Evolutionary conservation across 2,329 filamentous ascomycete species (phyloP).

Genomic region (Verticillium isaacii): DNA sequence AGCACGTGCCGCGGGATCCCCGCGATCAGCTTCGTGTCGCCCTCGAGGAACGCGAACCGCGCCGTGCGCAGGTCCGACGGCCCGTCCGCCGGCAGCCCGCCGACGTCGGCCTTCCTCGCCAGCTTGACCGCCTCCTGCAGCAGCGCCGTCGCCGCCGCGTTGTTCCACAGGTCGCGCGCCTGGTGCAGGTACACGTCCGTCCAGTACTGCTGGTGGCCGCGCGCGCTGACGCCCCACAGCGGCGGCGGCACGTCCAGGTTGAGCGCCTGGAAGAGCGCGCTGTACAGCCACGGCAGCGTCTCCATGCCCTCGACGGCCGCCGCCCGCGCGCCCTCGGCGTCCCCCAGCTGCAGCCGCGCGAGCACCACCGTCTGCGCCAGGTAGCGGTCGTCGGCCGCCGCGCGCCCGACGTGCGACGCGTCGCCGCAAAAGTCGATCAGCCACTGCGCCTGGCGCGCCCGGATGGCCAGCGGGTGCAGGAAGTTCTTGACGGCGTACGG

Average conservation of each 20-base stretch:
- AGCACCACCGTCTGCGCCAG: slow-evolving; percentile 72
- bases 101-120: slow-evolving; percentile 35
- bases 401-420: slow-evolving; percentile 30
- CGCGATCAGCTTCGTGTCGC: slow-evolving; percentile 65
- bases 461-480: slow-evolving; percentile 80
- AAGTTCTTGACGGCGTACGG: slow-evolving; percentile 79
- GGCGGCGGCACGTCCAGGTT: slow-evolving; percentile 72
- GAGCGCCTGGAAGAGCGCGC: slow-evolving; percentile 72
- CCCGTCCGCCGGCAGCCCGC: slow-evolving; percentile 28
- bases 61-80: slow-evolving; percentile 49
- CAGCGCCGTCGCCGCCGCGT: slow-evolving; percentile 61
- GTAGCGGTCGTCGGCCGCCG: slow-evolving; percentile 51
- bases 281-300: slow-evolving; percentile 79
- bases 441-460: slow-evolving; percentile 71
- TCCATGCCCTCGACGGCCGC: slow-evolving; percentile 65
- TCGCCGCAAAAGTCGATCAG: slow-evolving; percentile 64
- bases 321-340: slow-evolving; percentile 59
- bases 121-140: slow-evolving; percentile 65
- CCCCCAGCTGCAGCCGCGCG: slow-evolving; percentile 67
- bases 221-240: slow-evolving; percentile 74
- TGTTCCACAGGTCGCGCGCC: slow-evolving; percentile 83
- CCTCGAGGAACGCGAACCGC: slow-evolving; percentile 74
- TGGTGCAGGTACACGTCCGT: slow-evolving; percentile 71
- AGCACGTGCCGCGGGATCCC: slow-evolving; percentile 64
- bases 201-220: slow-evolving; percentile 60